Evolutionary conservation across 768 basidiomycete species (phyloP).

Genomic region (Lyophyllum atratum): DNA sequence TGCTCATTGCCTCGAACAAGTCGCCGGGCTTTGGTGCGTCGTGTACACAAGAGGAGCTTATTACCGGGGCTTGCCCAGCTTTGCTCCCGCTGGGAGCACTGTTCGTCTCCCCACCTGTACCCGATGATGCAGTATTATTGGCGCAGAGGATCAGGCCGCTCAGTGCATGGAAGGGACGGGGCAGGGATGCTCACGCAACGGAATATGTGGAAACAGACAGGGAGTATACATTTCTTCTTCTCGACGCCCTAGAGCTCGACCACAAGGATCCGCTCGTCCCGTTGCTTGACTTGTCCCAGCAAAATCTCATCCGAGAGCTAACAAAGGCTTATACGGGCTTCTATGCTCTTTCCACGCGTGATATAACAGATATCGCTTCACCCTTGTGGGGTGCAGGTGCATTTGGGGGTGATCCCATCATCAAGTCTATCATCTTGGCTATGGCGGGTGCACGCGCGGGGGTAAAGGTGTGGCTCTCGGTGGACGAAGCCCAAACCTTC

Average conservation of each 20-base stretch:
- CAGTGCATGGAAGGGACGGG: constrained; percentile 27
- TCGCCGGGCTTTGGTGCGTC: constrained; percentile 33
- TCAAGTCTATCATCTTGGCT: constrained; percentile 30
- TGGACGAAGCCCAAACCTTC: constrained; percentile 20
- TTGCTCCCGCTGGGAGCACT: constrained; percentile 30
- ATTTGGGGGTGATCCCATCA: constrained; percentile 33
- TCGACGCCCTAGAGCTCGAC: constrained; percentile 35
- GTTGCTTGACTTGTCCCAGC: constrained; percentile 25
- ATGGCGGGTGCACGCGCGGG: constrained; percentile 29
- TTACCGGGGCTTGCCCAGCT: constrained; percentile 31
- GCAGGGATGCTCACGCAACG: constrained; percentile 22
- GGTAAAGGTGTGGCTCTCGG: constrained; percentile 23
- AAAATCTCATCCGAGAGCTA: constrained; percentile 28
- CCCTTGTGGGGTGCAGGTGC: constrained; percentile 37
- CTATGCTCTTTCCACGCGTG: constrained; percentile 16
- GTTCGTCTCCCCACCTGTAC: constrained; percentile 29
- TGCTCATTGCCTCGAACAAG: constrained; percentile 31
- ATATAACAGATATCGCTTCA: constrained; percentile 24
- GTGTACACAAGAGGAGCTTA: constrained; percentile 34
- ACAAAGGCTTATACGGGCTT: constrained; percentile 31
- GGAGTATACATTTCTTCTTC: constrained; percentile 26
- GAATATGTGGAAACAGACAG: background rate
- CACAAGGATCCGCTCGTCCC: background rate
- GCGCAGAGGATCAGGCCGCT: constrained; percentile 22
- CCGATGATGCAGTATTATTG: constrained; percentile 25